Percentiles rank a stretch among this genome's conserved stretches.
phyloP scores from a whole-genome alignment of 192 early-diverging fungal species.

The Martensiomyces pterosporus region DNA sequence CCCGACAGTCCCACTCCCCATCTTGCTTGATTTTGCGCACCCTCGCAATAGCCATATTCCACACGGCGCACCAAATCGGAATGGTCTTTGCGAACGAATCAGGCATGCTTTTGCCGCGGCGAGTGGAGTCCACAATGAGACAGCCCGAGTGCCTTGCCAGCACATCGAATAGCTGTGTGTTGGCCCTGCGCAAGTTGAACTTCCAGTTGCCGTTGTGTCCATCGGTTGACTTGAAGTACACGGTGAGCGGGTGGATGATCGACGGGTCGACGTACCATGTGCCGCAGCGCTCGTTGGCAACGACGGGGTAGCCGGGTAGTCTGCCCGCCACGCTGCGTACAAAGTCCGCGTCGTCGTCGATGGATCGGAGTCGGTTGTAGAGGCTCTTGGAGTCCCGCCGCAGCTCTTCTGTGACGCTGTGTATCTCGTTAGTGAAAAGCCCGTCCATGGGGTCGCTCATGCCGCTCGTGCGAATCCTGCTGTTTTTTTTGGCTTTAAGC shows the following conservation, averaged over 20 bases:
- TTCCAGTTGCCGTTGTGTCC: constrained; percentile 84
- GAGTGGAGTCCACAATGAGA: constrained; percentile 85
- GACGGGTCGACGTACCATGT: constrained; percentile 75
- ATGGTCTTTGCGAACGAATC: constrained; percentile 83
- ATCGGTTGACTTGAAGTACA: constrained; percentile 94
- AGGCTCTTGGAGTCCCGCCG: constrained; percentile 38
- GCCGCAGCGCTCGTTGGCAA: constrained; percentile 85
- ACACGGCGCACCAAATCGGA: constrained; percentile 82
- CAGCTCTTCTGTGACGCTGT: constrained; percentile 12
- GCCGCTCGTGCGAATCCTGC: too few relatives aligned
- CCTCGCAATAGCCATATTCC: constrained; percentile 57
- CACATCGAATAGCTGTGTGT: constrained; percentile 64
- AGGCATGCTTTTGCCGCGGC: constrained; percentile 78
- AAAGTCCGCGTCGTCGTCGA: constrained; percentile 72
- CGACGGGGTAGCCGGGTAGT: constrained; percentile 58
- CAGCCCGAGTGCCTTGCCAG: constrained; percentile 57
- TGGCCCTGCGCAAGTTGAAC: constrained; percentile 76
- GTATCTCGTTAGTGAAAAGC: constrained; percentile 1
- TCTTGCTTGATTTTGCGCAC: not conserved
- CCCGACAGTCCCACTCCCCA: constrained; percentile 56
- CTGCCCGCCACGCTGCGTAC: constrained; percentile 54
- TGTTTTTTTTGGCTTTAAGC: too few relatives aligned
- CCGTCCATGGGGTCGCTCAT: too few relatives aligned
- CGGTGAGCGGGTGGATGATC: constrained; percentile 57
- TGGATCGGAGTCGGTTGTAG: constrained; percentile 74